Evolutionary conservation across 495 filamentous ascomycete genomes (phyloP).

Genomic region (Parathielavia hyrcaniae): DNA sequence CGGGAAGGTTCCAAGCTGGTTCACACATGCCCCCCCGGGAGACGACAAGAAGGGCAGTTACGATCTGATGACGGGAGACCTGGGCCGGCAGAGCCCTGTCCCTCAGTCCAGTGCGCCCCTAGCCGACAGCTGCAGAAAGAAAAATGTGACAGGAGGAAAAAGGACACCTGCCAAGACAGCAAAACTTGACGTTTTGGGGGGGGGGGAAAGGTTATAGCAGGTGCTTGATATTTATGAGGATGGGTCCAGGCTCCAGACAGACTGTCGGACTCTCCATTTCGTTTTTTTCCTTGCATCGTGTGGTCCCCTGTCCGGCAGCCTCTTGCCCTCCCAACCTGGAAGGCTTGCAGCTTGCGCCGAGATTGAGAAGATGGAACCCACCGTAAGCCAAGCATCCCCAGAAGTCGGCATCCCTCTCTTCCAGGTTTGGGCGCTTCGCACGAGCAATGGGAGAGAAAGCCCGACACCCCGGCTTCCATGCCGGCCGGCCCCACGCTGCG

Average conservation of each 20-base stretch:
- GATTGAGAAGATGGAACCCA: no score
- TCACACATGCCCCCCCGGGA: no score
- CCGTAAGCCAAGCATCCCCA: constrained; percentile 11
- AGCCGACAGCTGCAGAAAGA: not conserved
- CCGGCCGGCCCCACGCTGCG: not conserved
- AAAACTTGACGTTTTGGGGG: constrained; percentile 1
- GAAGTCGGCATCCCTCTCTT: constrained; percentile 1
- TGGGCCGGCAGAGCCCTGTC: constrained; percentile 9
- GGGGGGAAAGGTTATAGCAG: not conserved
- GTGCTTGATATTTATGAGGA: constrained; percentile 2
- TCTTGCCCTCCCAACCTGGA: not conserved
- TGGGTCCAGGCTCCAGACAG: constrained; percentile 26
- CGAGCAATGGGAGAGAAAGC: not conserved
- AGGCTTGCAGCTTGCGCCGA: not conserved
- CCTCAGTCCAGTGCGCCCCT: constrained; percentile 1
- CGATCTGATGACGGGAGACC: constrained; percentile 1
- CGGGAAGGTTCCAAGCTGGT: not conserved
- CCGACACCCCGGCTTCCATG: not conserved
- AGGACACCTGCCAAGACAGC: constrained; percentile 21
- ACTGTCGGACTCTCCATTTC: constrained; percentile 21
- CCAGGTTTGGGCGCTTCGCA: not conserved
- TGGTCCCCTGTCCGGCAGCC: constrained; percentile 2
- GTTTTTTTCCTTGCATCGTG: constrained; percentile 14
- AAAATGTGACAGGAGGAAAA: constrained; percentile 10
- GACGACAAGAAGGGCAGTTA: not conserved